These are phyloP conservation scores for Anethum foeniculum DNA, from an alignment of 140 eudicot genomes.

Conservation along the genomic window DNA sequence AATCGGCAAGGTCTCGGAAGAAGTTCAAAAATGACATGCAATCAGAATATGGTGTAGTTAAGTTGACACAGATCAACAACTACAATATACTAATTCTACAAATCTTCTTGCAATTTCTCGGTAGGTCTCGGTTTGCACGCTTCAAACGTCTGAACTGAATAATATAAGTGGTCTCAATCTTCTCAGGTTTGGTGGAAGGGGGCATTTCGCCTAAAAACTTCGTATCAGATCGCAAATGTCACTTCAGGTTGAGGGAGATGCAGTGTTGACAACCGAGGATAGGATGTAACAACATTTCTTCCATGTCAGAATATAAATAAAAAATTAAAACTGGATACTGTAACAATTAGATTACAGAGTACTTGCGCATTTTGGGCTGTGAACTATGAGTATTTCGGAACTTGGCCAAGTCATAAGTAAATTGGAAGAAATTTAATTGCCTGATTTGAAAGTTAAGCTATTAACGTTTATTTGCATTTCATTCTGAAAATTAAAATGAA, in stretches of 20 bases:
- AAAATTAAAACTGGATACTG: too few relatives aligned
- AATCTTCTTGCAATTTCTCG: not conserved
- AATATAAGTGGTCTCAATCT: not conserved
- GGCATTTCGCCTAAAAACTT: not conserved
- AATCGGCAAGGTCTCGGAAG: constrained; percentile 53
- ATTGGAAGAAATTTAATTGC: not conserved
- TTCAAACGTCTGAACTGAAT: not conserved
- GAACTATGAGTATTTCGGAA: not conserved
- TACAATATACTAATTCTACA: too few relatives aligned
- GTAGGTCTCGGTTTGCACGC: not conserved
- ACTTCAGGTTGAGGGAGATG: not conserved
- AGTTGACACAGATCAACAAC: not conserved
- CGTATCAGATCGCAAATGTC: not conserved
- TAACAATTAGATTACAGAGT: not conserved
- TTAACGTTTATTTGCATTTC: not conserved
- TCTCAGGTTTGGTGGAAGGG: not conserved
- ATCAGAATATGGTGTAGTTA: constrained; percentile 14
- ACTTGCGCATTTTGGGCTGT: too few relatives aligned
- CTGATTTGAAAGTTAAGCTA: not conserved
- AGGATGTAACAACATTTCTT: not conserved
- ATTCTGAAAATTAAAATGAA: not conserved
- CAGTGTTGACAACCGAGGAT: not conserved
- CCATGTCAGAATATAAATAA: not conserved
- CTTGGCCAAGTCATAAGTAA: not conserved
- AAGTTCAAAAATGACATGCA: constrained; percentile 41